Conservation (phyloP, 345 rosid genomes). For the Bruguiera gymnorhiza region DNA sequence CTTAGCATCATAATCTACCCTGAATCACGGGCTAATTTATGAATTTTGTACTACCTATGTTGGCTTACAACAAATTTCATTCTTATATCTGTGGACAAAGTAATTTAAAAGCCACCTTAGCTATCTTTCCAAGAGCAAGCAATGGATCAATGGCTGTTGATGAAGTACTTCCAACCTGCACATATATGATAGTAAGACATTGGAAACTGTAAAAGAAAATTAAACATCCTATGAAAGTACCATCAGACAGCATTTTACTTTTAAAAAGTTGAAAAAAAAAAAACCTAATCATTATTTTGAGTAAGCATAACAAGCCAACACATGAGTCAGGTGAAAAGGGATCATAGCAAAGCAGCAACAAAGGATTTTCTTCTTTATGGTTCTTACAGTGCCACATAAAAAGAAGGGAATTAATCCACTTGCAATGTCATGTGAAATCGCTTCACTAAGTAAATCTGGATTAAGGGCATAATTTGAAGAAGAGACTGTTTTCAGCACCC, state of each 20-base stretch:
- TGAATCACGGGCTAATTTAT: not conserved
- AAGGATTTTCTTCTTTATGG: not conserved
- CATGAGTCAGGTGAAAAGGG: not conserved
- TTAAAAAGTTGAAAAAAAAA: not conserved
- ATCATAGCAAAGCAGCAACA: not conserved
- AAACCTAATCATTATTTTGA: not conserved
- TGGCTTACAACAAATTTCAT: slow-evolving; percentile 1
- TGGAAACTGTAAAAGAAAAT: not conserved
- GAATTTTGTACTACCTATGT: not conserved
- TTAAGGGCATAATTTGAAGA: slow-evolving; percentile 65
- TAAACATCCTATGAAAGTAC: not conserved
- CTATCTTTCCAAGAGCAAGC: slow-evolving; percentile 55
- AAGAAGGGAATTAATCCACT: slow-evolving; percentile 75
- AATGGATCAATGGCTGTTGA: slow-evolving; percentile 86
- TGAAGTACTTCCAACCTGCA: slow-evolving; percentile 85
- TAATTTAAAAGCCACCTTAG: slow-evolving; percentile 42
- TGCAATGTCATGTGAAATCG: slow-evolving; percentile 65
- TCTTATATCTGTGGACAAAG: slow-evolving; percentile 1
- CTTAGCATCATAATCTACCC: not conserved
- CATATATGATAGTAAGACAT: not conserved
- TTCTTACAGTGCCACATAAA: slow-evolving; percentile 74
- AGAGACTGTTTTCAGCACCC: slow-evolving; percentile 57
- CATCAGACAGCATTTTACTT: not conserved
- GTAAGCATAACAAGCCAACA: slow-evolving; percentile 13
- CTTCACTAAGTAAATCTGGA: slow-evolving; percentile 52